These are phyloP conservation scores for Pestalotiopsis sp. DNA, from an alignment of 2,329 filamentous ascomycete species.

Conservation along the genomic window DNA sequence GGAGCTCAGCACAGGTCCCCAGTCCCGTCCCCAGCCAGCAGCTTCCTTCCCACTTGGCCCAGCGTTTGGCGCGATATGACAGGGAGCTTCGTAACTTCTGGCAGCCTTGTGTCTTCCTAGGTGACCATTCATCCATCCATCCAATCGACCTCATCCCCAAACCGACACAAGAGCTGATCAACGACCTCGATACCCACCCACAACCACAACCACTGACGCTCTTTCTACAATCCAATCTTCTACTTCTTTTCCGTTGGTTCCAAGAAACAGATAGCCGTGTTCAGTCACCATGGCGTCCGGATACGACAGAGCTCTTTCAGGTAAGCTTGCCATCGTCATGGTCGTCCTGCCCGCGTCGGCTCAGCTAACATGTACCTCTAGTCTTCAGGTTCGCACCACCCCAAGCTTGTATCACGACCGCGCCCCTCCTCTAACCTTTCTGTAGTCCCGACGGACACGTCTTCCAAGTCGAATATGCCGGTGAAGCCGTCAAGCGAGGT, in stretches of 20 bases:
- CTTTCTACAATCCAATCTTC: not conserved
- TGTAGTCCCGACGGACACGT: slow-evolving; percentile 96
- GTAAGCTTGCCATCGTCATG: slow-evolving; percentile 59
- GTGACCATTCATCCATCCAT: not conserved
- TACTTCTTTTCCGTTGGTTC: not conserved
- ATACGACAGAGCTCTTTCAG: slow-evolving; percentile 98
- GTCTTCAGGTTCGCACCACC: slow-evolving; percentile 75
- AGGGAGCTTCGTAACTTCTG: slow-evolving; percentile 30
- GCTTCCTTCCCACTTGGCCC: not conserved
- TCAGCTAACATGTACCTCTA: slow-evolving; percentile 52
- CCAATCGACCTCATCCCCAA: slow-evolving; percentile 12
- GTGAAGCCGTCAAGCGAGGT: slow-evolving; percentile 99
- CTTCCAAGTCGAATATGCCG: slow-evolving; percentile 99
- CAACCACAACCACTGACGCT: slow-evolving; percentile 8
- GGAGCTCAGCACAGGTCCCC: not conserved
- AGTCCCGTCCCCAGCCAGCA: not conserved
- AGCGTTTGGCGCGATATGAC: not conserved
- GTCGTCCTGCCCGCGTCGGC: slow-evolving; percentile 22
- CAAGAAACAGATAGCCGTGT: not conserved
- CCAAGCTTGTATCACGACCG: slow-evolving; percentile 4
- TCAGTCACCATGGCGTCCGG: slow-evolving; percentile 74
- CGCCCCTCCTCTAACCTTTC: slow-evolving; percentile 44
- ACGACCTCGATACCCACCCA: slow-evolving; percentile 14
- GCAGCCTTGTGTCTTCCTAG: slow-evolving; percentile 26
- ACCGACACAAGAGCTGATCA: slow-evolving; percentile 9